Evolutionary conservation across 805 yeast species (phyloP).

Genomic region (Pichia rugopelliculosa): DNA sequence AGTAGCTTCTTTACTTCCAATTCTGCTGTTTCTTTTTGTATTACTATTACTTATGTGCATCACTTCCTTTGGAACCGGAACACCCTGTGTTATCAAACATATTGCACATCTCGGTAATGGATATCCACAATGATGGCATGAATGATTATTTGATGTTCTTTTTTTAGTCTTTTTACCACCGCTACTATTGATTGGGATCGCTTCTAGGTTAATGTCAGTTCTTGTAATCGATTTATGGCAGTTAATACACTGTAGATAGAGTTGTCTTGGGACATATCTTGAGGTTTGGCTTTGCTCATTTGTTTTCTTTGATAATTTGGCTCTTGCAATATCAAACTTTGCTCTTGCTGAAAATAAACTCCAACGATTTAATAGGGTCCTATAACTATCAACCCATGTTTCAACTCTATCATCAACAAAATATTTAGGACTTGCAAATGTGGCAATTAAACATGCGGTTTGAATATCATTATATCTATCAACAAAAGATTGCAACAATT

Average conservation of each 20-base stretch:
- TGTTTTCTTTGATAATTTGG: slow-evolving; percentile 50
- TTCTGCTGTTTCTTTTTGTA: background rate
- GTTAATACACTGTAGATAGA: slow-evolving; percentile 69
- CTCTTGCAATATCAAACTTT: slow-evolving; percentile 72
- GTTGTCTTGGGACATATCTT: slow-evolving; percentile 59
- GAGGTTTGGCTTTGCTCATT: slow-evolving; percentile 39
- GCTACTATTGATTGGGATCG: background rate
- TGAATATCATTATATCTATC: slow-evolving; percentile 88
- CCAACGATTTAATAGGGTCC: slow-evolving; percentile 72
- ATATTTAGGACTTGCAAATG: slow-evolving; percentile 79
- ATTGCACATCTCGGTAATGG: slow-evolving; percentile 88
- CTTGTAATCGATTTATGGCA: slow-evolving; percentile 69
- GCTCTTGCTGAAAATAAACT: slow-evolving; percentile 71
- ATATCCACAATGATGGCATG: slow-evolving; percentile 81
- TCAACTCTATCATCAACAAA: slow-evolving; percentile 67
- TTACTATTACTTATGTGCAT: slow-evolving; percentile 20
- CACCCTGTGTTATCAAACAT: slow-evolving; percentile 74
- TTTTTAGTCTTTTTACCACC: slow-evolving; percentile 2
- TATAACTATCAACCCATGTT: slow-evolving; percentile 69
- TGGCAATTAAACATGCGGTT: slow-evolving; percentile 75
- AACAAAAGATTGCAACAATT: slow-evolving; percentile 76
- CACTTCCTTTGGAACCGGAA: slow-evolving; percentile 42
- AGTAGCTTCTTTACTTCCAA: background rate
- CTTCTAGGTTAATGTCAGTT: slow-evolving; percentile 10
- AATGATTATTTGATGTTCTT: slow-evolving; percentile 13